Evolutionary conservation across 768 basidiomycete species (phyloP).

Genomic region (Hirschioporus abietinus): DNA sequence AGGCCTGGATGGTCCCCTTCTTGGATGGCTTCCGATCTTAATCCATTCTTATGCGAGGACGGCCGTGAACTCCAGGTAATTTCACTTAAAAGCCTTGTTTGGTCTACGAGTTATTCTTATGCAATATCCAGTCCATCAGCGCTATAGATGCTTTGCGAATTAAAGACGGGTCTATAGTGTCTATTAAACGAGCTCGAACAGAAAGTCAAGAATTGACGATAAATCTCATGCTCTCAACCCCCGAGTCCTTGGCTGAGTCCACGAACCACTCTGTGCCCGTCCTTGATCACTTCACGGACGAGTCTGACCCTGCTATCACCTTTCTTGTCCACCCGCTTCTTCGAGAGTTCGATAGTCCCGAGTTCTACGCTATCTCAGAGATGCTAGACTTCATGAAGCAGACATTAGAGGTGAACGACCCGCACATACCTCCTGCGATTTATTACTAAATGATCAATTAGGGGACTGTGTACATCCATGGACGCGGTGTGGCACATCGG

Average conservation of each 20-base stretch:
- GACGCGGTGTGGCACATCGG: slow-evolving; percentile 11
- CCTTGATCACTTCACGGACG: neutral
- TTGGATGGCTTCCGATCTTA: neutral
- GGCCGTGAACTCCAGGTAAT: neutral
- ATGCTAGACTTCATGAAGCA: slow-evolving; percentile 14
- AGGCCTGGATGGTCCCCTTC: neutral
- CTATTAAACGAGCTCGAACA: neutral
- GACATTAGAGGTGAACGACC: slow-evolving; percentile 10
- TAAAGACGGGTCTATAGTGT: neutral
- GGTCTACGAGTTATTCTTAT: neutral
- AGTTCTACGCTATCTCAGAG: slow-evolving; percentile 18
- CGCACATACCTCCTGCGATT: neutral
- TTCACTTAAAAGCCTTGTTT: neutral
- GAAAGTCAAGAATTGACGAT: neutral
- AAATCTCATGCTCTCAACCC: neutral
- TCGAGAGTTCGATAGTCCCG: slow-evolving; percentile 21
- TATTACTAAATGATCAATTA: neutral
- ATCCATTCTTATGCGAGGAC: neutral
- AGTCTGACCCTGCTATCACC: slow-evolving; percentile 13
- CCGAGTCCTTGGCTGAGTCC: neutral
- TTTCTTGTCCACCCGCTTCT: slow-evolving; percentile 15
- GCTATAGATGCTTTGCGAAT: neutral
- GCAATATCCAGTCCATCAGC: neutral
- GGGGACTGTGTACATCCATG: slow-evolving; percentile 15
- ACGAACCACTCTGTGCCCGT: neutral